These are phyloP conservation scores for Debaryomycetaceae sp. DNA, from an alignment of 1,139 yeast species.

Conservation along the genomic window DNA sequence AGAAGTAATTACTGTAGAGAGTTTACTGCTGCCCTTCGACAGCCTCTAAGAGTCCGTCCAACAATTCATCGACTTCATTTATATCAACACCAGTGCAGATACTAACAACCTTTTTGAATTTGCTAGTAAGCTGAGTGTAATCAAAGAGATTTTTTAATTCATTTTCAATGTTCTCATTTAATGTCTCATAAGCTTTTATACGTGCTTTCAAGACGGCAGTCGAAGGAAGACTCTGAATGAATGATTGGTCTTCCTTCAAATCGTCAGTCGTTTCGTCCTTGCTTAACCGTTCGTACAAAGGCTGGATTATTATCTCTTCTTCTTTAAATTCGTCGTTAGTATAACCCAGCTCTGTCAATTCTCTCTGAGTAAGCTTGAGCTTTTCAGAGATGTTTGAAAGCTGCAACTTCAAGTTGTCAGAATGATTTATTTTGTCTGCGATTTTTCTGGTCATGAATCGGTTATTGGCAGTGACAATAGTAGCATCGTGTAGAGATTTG, in stretches of 20 bases:
- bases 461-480: conserved; percentile 45
- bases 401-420: conserved; percentile 44
- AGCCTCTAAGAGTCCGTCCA: conserved; percentile 84
- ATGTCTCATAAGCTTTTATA: conserved; percentile 64
- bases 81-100: conserved; percentile 82
- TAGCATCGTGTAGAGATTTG: conserved; percentile 39
- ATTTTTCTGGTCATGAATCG: conserved; percentile 37
- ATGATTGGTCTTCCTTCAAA: conserved; percentile 21
- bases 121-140: conserved; percentile 67
- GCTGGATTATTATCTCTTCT: conserved; percentile 70
- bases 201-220: conserved; percentile 67
- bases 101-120: conserved; percentile 86
- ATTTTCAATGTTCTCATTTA: conserved; percentile 38
- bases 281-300: conserved; percentile 50
- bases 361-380: conserved; percentile 25
- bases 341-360: conserved; percentile 13
- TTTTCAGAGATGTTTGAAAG: conserved; percentile 42
- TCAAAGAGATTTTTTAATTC: conserved; percentile 50
- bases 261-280: conserved; percentile 29
- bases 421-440: conserved; percentile 32
- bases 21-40: conserved; percentile 58
- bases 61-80: conserved; percentile 72
- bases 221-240: conserved; percentile 51
- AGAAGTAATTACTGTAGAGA: conserved; percentile 1
- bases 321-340: conserved; percentile 54